Conservation (phyloP, 176 grass and related monocot species). For the Cenchrus americanus region DNA sequence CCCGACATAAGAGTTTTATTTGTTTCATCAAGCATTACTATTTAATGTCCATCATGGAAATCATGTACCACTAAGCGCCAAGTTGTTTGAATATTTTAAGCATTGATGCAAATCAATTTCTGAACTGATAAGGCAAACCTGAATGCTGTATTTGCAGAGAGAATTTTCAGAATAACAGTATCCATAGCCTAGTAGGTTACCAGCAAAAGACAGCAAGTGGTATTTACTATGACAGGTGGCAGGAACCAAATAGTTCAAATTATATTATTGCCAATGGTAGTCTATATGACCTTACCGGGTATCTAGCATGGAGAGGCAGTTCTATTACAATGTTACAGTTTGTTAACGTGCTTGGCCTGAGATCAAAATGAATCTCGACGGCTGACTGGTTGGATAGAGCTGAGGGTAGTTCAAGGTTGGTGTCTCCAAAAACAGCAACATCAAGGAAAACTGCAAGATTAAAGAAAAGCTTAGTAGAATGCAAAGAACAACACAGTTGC, state of each 20-base stretch:
- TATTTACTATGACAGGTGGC: not conserved
- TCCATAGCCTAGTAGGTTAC: not conserved
- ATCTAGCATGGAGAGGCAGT: constrained; percentile 90
- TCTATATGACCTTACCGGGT: constrained; percentile 60
- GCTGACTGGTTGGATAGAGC: constrained; percentile 75
- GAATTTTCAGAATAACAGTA: constrained; percentile 9
- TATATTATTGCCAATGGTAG: not conserved
- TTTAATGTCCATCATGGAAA: constrained; percentile 1
- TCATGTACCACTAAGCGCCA: not conserved
- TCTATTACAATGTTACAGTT: constrained; percentile 56
- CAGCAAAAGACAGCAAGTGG: not conserved
- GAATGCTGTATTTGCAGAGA: constrained; percentile 4
- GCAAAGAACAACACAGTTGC: not conserved
- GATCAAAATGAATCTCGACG: constrained; percentile 79
- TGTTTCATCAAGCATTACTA: not conserved
- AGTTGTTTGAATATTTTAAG: not conserved
- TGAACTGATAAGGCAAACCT: not conserved
- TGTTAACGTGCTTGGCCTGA: constrained; percentile 14
- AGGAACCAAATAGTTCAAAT: not conserved
- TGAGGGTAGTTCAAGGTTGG: constrained; percentile 82
- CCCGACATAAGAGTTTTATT: not conserved
- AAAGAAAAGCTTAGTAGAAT: not conserved
- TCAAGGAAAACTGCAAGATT: constrained; percentile 64
- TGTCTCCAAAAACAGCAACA: constrained; percentile 79
- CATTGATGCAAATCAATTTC: not conserved